Base-by-base conservation (phyloP, 257 asterid species). In the Lithospermum erythrorhizon region DNA sequence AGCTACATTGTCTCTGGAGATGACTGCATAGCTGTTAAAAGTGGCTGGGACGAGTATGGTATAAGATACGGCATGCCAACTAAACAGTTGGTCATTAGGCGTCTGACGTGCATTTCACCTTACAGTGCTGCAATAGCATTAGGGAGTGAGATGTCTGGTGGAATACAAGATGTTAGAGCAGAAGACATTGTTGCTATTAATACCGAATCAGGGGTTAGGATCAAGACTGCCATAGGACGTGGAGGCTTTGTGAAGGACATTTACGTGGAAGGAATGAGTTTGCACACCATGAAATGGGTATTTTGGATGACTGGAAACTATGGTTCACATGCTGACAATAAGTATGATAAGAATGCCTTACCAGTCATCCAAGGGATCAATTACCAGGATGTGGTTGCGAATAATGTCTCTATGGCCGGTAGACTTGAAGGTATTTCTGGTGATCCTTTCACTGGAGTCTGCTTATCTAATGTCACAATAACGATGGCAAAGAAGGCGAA, bases 261-360 rank as follows among this genome's bases (percentile, higher is more conserved):
- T 21, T 85, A 78, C 16, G 90, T 87, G 16, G 83, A 83, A 66
- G 90, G 83, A 58, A 90, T 87, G 95, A 78, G 16, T 2, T 15
- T 89, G 61, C 89, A 87, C 61, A 87, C 95, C 5, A 89, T 89
- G 95, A 90, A 90, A 68, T 79, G 85, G 95, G 95, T 72, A 13
- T 89, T 89, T 53, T 87, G 97, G 96, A 90, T 90, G 69, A 87
- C 97, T 0, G 96, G 97, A 37, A 87, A 87, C 75, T 90, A 90
- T 57, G 96, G 97, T 3, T 83, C 96, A 0, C 96, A 90, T 17
- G 82, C 96, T 0, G 96, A 90, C 56, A 68, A 17, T 45, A 67
- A 85, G 68, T 87, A 81, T 14, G 95, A 90, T 58, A 93, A 85
- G 1, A 77, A 87, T 0, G 97, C 94, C 2, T 19, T 87, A 2